Evolutionary conservation across 2,329 filamentous ascomycete species (phyloP).

Genomic region (Sarocladium kiliense): DNA sequence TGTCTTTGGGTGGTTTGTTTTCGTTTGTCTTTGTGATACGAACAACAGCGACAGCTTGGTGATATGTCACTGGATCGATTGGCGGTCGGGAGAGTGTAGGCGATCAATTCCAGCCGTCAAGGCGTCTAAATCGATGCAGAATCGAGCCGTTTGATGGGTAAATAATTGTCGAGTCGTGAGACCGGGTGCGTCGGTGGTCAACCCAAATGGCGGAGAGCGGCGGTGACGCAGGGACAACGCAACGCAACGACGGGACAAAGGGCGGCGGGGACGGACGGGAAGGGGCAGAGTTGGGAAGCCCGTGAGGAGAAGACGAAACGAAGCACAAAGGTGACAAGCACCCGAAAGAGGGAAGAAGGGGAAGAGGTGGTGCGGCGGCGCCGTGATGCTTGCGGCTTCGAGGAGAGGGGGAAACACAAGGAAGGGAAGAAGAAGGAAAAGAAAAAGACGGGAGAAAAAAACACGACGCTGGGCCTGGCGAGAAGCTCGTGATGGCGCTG

Average conservation of each 20-base stretch:
- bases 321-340: conserved; percentile 33
- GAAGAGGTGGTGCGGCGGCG: conserved; percentile 39
- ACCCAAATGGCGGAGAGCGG: conserved; percentile 7
- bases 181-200: neutral
- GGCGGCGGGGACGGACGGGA: conserved; percentile 4
- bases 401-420: conserved; percentile 10
- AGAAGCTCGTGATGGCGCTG: conserved; percentile 6
- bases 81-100: neutral
- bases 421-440: conserved; percentile 14
- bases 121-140: neutral
- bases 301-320: conserved; percentile 25
- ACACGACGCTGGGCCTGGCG: neutral
- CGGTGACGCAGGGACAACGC: conserved; percentile 9
- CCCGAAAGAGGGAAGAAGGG: conserved; percentile 25
- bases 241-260: conserved; percentile 3
- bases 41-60: neutral
- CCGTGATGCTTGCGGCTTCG: conserved; percentile 8
- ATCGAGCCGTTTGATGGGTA: neutral
- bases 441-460: conserved; percentile 9
- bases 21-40: conserved; percentile 8
- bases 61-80: neutral
- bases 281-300: conserved; percentile 18
- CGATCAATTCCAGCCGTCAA: conserved; percentile 6
- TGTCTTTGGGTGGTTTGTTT: conserved; percentile 9
- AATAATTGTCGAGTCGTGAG: neutral